Percentiles rank a stretch among this genome's conserved stretches.
Evolutionary conservation across 108 stramenopile genomes (phyloP).

Genomic region (Cyclostephanos invisitatus): DNA sequence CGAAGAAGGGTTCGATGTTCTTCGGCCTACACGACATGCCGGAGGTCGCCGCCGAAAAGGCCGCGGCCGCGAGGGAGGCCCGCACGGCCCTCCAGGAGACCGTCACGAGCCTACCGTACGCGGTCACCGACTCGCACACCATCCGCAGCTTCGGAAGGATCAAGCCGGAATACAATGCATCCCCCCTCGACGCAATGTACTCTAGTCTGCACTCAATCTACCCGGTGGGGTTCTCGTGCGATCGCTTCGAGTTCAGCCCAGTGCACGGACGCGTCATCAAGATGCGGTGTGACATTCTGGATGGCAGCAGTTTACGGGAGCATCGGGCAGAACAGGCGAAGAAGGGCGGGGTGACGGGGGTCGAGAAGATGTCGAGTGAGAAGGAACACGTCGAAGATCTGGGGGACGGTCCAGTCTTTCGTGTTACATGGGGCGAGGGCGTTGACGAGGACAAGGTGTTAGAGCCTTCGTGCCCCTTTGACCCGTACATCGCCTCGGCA

Average conservation of each 20-base stretch:
- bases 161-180: slow-evolving; percentile 29
- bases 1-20: slow-evolving; percentile 17
- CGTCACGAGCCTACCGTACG: slow-evolving; percentile 62
- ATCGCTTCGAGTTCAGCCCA: slow-evolving; percentile 80
- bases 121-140: slow-evolving; percentile 50
- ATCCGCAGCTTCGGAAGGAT: slow-evolving; percentile 76
- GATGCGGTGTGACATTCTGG: slow-evolving; percentile 79
- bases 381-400: slow-evolving; percentile 13
- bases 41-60: slow-evolving; percentile 49
- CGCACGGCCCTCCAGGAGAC: slow-evolving; percentile 49
- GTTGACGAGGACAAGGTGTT: slow-evolving; percentile 68
- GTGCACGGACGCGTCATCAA: slow-evolving; percentile 77
- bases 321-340: slow-evolving; percentile 19
- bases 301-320: slow-evolving; percentile 49
- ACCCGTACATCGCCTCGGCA: slow-evolving; percentile 58
- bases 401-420: slow-evolving; percentile 74
- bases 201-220: slow-evolving; percentile 62
- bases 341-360: background rate
- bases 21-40: slow-evolving; percentile 13
- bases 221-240: slow-evolving; percentile 84
- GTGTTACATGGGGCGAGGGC: slow-evolving; percentile 84
- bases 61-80: slow-evolving; percentile 63
- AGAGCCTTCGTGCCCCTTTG: slow-evolving; percentile 55
- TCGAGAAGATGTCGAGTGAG: slow-evolving; percentile 3
- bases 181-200: slow-evolving; percentile 36